Base-by-base conservation (phyloP, 2,329 filamentous ascomycete genomes). In the Curvularia hawaiiensis region DNA sequence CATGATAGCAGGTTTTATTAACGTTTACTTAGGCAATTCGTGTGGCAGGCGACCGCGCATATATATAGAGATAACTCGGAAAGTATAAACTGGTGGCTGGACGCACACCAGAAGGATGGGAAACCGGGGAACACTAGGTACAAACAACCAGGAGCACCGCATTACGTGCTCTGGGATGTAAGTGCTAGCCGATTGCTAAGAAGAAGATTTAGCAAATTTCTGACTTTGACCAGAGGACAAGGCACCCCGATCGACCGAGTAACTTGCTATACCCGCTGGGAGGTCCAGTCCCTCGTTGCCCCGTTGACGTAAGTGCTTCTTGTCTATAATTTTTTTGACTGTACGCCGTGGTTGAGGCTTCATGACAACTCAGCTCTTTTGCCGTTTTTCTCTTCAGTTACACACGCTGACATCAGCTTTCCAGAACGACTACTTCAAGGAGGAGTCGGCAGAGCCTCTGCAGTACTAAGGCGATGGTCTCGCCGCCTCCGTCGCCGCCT, bases 41-140 rank as follows among this genome's bases (percentile, higher is more conserved):
- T 16, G 28, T 10, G 10, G 26, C 18, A 20, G 12, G 48, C 30
- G 3, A 60, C 56, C 0, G 51, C 30, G 30, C 61, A 64, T n/a
- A 35, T 64, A 20, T 64, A 44, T 40, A 43, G 50, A 10, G 58
- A 65, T 16, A 39, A 43, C 12, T 60, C 47, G 9, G 61, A 67
- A 22, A 51, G 55, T 16, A 22, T 24, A 3, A 24, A 24, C 22
- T 24, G 22, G 22, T 24, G 22, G 22, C 22, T 24, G 3, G 22
- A 24, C 22, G 22, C 3, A 24, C 22, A 4, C 22, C 22, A 24
- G 22, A 24, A 24, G 22, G 4, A 24, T 24, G 22, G 22, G 22
- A 24, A 24, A 24, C 22, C 22, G 22, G 22, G 26, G 14, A 3
- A 9, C 9, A 38, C 49, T 18, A n/a, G 35, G 12, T 48, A 31